A percentile compares a stretch with the other conserved stretches of the same genome.
These are phyloP conservation scores for Naganishia vaughanmartiniae DNA, from an alignment of 768 basidiomycete genomes.

Conservation along the genomic window DNA sequence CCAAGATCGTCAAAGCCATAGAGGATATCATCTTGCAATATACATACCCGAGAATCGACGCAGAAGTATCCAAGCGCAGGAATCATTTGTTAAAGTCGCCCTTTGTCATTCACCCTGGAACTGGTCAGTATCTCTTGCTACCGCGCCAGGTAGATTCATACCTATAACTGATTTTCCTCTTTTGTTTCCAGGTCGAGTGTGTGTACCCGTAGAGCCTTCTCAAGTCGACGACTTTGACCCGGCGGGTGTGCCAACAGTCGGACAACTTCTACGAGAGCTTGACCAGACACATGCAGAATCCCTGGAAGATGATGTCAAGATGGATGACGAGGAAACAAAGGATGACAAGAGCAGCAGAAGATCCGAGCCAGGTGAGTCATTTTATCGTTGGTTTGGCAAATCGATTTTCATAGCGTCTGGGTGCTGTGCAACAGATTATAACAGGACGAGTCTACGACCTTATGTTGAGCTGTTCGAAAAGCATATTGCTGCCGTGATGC, in stretches of 20 bases:
- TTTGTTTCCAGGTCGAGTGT: constrained; percentile 68
- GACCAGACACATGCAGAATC: constrained; percentile 52
- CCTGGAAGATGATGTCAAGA: constrained; percentile 3
- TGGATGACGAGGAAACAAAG: constrained; percentile 23
- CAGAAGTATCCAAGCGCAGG: constrained; percentile 93
- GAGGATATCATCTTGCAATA: constrained; percentile 90
- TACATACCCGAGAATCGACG: constrained; percentile 92
- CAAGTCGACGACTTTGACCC: constrained; percentile 80
- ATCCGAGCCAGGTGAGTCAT: constrained; percentile 35
- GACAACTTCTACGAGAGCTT: constrained; percentile 75
- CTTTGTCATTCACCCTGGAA: constrained; percentile 94
- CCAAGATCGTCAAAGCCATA: constrained; percentile 57
- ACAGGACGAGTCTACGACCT: constrained; percentile 77
- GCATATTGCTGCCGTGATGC: constrained; percentile 58
- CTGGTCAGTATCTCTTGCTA: constrained; percentile 52
- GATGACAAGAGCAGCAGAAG: constrained; percentile 19
- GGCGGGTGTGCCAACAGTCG: constrained; percentile 77
- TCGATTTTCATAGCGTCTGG: too few relatives aligned
- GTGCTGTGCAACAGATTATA: constrained; percentile 62
- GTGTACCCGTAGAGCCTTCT: constrained; percentile 82
- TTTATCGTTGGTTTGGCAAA: too few relatives aligned
- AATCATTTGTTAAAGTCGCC: constrained; percentile 98
- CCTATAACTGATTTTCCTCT: background rate
- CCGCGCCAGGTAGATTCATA: background rate
- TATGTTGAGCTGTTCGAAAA: constrained; percentile 86